phyloP scores from a whole-genome alignment of 1,139 yeast species.

The Pichia sp. region DNA sequence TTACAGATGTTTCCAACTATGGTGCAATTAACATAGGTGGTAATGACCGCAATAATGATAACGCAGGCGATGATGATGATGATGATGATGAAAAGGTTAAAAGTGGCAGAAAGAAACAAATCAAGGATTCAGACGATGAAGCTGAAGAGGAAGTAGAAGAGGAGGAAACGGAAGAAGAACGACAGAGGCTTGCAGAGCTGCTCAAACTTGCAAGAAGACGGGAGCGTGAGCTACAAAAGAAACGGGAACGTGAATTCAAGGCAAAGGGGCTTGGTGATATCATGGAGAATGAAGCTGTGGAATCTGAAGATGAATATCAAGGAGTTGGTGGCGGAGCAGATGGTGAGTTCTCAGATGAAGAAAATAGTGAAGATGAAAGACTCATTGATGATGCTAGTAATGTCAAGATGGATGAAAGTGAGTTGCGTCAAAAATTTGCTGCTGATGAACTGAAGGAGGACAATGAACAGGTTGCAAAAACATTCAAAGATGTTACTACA shows the following conservation, averaged over 20 bases:
- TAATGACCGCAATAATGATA: not conserved
- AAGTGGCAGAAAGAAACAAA: not conserved
- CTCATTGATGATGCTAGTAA: constrained; percentile 73
- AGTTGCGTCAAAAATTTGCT: constrained; percentile 53
- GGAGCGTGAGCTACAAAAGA: constrained; percentile 27
- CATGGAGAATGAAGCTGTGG: constrained; percentile 85
- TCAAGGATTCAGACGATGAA: constrained; percentile 13
- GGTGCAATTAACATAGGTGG: too few species aligned
- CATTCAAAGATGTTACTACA: constrained; percentile 74
- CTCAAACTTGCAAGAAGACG: constrained; percentile 21
- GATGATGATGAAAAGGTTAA: constrained; percentile 8
- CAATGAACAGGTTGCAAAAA: constrained; percentile 60
- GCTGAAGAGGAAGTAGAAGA: constrained; percentile 10
- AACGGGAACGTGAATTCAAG: constrained; percentile 42
- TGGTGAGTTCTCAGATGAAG: constrained; percentile 49
- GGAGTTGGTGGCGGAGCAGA: constrained; percentile 75
- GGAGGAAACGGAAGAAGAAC: constrained; percentile 24
- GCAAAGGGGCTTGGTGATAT: constrained; percentile 45
- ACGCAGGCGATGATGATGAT: constrained; percentile 3
- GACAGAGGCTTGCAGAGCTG: constrained; percentile 13
- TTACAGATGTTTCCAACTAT: not conserved
- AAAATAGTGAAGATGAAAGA: constrained; percentile 70
- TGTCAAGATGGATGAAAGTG: constrained; percentile 52
- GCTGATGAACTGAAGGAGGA: constrained; percentile 67
- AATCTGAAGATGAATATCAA: constrained; percentile 94